These are phyloP conservation scores for Massarina eburnea DNA, from an alignment of 2,329 filamentous ascomycete genomes.

Conservation along the genomic window DNA sequence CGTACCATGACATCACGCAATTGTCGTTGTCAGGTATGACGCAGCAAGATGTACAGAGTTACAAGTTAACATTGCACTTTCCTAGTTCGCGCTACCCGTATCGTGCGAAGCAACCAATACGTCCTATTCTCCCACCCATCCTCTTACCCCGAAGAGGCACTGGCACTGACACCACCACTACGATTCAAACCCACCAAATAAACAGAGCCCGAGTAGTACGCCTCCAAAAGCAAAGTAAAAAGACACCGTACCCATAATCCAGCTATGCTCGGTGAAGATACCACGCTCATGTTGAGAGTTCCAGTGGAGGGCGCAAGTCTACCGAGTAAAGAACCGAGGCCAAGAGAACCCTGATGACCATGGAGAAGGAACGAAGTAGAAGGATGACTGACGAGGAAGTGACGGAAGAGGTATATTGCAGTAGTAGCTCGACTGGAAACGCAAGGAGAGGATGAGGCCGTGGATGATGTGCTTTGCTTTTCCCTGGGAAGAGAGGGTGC, in stretches of 20 bases:
- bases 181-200: not conserved
- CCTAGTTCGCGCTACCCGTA: too few relatives aligned
- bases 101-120: too few relatives aligned
- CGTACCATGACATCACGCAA: too few relatives aligned
- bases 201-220: not conserved
- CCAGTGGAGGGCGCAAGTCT: slow-evolving; percentile 23
- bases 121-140: too few relatives aligned
- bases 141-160: too few relatives aligned
- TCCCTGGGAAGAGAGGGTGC: slow-evolving; percentile 7
- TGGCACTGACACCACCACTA: too few relatives aligned
- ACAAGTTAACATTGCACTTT: too few relatives aligned
- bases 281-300: slow-evolving; percentile 2
- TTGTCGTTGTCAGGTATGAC: too few relatives aligned
- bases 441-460: slow-evolving; percentile 18
- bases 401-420: slow-evolving; percentile 39
- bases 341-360: not conserved
- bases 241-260: slow-evolving; percentile 30
- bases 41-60: too few relatives aligned
- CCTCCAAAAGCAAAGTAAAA: slow-evolving; percentile 1
- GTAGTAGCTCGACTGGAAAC: slow-evolving; percentile 9
- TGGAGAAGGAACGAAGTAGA: not conserved
- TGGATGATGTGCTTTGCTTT: slow-evolving; percentile 5
- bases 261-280: slow-evolving; percentile 27
- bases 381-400: slow-evolving; percentile 12
- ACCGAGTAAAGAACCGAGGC: slow-evolving; percentile 8